Conservation (phyloP, 2,329 filamentous ascomycete species). For the Fusarium setosum region DNA sequence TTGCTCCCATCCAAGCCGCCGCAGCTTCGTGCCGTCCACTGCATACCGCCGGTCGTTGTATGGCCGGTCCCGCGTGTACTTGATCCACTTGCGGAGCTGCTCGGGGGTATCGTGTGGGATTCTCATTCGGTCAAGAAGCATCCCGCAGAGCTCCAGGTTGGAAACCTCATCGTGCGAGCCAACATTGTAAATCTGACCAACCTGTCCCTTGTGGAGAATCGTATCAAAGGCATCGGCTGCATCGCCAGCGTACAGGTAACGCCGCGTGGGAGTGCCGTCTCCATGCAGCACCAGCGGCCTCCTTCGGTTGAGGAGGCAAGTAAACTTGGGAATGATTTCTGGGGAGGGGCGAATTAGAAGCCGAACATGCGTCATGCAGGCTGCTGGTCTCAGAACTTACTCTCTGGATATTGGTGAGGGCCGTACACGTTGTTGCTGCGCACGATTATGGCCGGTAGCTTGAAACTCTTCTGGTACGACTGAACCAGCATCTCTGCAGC, state of each 20-base stretch:
- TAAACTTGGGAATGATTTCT: constrained; percentile 90
- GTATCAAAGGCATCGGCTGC: constrained; percentile 86
- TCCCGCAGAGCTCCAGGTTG: constrained; percentile 75
- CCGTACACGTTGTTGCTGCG: constrained; percentile 89
- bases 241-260: constrained; percentile 83
- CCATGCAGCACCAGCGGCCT: constrained; percentile 80
- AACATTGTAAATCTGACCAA: constrained; percentile 86
- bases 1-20: constrained; percentile 76
- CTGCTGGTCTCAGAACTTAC: constrained; percentile 58
- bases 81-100: constrained; percentile 73
- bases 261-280: constrained; percentile 77
- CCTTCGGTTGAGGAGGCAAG: constrained; percentile 74
- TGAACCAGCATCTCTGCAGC: constrained; percentile 88
- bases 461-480: constrained; percentile 87
- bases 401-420: constrained; percentile 86
- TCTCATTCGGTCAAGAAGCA: constrained; percentile 72
- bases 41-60: constrained; percentile 83
- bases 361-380: not conserved
- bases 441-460: constrained; percentile 82
- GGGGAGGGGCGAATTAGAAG: constrained; percentile 9
- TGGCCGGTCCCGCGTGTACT: constrained; percentile 81
- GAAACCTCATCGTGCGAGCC: constrained; percentile 82
- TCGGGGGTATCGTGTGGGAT: constrained; percentile 62
- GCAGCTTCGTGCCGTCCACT: constrained; percentile 76
- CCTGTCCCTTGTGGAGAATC: constrained; percentile 79